phyloP scores from a whole-genome alignment of 2,329 filamentous ascomycete genomes.

The Alternaria panax region DNA sequence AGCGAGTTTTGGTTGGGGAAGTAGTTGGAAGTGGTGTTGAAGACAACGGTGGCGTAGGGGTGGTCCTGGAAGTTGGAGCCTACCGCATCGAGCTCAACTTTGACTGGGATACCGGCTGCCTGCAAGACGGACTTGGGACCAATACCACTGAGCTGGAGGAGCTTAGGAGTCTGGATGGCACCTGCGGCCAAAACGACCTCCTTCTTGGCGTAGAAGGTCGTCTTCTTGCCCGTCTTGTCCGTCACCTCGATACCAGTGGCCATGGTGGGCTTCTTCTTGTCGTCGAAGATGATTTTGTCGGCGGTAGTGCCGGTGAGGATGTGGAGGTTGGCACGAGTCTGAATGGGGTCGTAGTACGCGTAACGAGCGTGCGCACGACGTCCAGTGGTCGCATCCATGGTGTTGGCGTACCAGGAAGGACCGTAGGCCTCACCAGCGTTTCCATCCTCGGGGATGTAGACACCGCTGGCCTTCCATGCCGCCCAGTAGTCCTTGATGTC shows the following conservation, averaged over 20 bases:
- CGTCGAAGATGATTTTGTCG: conserved; percentile 31
- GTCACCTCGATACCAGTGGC: conserved; percentile 31
- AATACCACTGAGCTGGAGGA: conserved; percentile 51
- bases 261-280: conserved; percentile 20
- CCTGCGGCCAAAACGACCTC: conserved; percentile 69
- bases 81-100: conserved; percentile 40
- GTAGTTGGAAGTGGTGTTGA: conserved; percentile 30
- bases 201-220: conserved; percentile 33
- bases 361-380: conserved; percentile 37
- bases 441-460: conserved; percentile 26
- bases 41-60: conserved; percentile 28
- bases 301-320: conserved; percentile 33
- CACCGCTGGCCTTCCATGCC: conserved; percentile 33
- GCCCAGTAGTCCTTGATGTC: conserved; percentile 37
- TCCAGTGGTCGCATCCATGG: conserved; percentile 37
- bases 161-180: conserved; percentile 63
- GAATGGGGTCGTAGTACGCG: conserved; percentile 41
- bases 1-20: conserved; percentile 36
- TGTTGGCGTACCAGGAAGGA: conserved; percentile 36
- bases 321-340: conserved; percentile 34
- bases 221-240: conserved; percentile 13
- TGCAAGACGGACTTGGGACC: conserved; percentile 41
- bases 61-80: conserved; percentile 49
- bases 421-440: conserved; percentile 35
- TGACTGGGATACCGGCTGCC: conserved; percentile 36